Evolutionary conservation across 352 stramenopile species (phyloP), one percentile per base, ranked within the genome.

Genomic region (Phytophthora pini): DNA sequence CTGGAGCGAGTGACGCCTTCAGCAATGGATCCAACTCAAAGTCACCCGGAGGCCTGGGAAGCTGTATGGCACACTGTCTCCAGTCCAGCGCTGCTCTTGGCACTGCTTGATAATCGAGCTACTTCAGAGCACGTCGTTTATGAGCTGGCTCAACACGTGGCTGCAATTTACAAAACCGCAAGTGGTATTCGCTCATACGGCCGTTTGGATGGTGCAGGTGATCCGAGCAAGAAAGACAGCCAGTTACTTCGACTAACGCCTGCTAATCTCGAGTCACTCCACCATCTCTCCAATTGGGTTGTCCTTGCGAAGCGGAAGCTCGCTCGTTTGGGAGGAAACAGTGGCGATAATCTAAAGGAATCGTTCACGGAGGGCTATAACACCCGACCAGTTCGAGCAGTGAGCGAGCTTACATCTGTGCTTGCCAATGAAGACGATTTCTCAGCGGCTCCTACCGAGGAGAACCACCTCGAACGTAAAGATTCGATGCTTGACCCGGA

Each of bases 241-340:
- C 38, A 74, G 27, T 63, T 78, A 46, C 72, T 60, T 51, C 72
- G 41, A 40, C 68, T 65, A 48, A 89, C 56, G 56, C 57, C 72
- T 58, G 79, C 87, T 5, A 96, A 93, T 54, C 50, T 95, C n/a
- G 87, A 94, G 43, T 74, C 77, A 36, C 65, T 93, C 24, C 75
- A 87, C 12, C 81, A 94, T 63, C 67, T 96, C 24, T 81, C 82
- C 15, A 93, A 93, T 53, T 95, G 87, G 87, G 82, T 93, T 12
- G 55, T 93, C 22, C 63, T 95, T 8, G 84, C 83, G 15, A 91
- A 90, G 51, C 84, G 84, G 36, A 90, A 92, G 62, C 70, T 89
- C 39, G 74, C 76, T 38, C 79, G 79, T 13, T 71, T 93, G 17
- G 72, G 89, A 53, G 64, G 73, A 22, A 79, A 71, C 4, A 72